These are phyloP conservation scores for Knufia fluminis DNA, from an alignment of 2,329 filamentous ascomycete species.

Conservation along the genomic window DNA sequence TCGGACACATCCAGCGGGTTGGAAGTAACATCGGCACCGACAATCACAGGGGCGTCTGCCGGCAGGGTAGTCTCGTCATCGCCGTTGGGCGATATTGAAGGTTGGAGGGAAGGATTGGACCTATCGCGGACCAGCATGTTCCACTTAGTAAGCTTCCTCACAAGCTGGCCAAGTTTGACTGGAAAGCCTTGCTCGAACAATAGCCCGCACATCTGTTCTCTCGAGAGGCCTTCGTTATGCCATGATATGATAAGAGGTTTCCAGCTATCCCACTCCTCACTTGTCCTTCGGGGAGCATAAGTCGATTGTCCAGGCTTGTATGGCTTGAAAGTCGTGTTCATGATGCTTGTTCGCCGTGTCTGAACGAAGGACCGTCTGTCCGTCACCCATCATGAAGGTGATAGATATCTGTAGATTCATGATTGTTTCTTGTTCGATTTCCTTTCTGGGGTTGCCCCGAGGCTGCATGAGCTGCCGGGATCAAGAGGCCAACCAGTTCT, in stretches of 20 bases:
- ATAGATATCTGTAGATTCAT: background rate
- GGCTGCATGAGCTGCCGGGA: background rate
- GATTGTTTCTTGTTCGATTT: background rate
- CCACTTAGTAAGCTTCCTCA: background rate
- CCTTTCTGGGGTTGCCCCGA: background rate
- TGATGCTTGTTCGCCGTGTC: background rate
- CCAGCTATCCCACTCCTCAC: background rate
- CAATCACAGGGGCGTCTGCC: no score
- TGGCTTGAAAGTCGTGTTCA: background rate
- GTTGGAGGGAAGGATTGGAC: background rate
- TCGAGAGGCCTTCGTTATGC: conserved; percentile 1
- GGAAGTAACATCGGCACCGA: background rate
- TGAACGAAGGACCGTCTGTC: background rate
- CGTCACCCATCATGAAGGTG: background rate
- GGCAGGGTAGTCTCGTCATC: background rate
- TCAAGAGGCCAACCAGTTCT: background rate
- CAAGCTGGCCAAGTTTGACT: background rate
- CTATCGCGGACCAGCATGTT: background rate
- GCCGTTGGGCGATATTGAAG: background rate
- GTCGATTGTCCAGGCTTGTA: background rate
- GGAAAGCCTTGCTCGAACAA: background rate
- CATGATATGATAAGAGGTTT: background rate
- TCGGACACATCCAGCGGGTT: no score
- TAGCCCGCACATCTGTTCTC: background rate
- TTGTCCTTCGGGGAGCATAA: background rate